Evolutionary conservation across 2,329 filamentous ascomycete genomes (phyloP), one percentile per base, ranked within the genome.

Genomic region (Colletotrichum coccodes): DNA sequence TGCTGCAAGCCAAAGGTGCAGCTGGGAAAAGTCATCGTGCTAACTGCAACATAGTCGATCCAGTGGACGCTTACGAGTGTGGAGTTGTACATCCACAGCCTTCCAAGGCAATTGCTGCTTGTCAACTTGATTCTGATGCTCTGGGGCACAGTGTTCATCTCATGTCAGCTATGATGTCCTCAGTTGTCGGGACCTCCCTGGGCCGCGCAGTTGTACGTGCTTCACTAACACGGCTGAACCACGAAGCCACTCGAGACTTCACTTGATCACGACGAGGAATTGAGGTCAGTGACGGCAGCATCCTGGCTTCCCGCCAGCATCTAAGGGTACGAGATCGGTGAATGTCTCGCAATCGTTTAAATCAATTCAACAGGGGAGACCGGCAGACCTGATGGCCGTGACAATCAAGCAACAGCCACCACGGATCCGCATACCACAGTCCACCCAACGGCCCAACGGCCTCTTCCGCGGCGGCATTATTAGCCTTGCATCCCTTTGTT

Each of bases 401-500:
- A 23, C 11, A 34, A 60, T 50, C 49, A 8, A 60, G 14, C n/a
- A 38, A 36, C 32, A 53, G 36, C 53, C 54, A 46, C 53, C 54
- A 46, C 21, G 18, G 38, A 18, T 66, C 34, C 18, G 44, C 32
- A 26, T 18, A 18, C 49, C 26, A 40, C 46, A 46, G 23, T 50
- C 44, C 36, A 46, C 36, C 42, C 6, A 18, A 44, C 23, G 18
- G 42, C 44, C 21, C 28, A 49, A 52, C 63, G 47, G 63, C 32
- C 47, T 53, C 38, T 61, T 58, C 64, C 64, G 44, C 30, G 28
- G 59, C 16, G 44, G 64, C 36, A 50, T 38, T 46, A 50, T 38
- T 46, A 54, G 40, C 49, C 49, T 14, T 46, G 21, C n/a, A 18
- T 21, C 28, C 28, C 30, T 46, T 30, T 36, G 42, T 36, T 30